phyloP scores from a whole-genome alignment of 2,329 filamentous ascomycete species.

The Tolypocladium ovalisporum region DNA sequence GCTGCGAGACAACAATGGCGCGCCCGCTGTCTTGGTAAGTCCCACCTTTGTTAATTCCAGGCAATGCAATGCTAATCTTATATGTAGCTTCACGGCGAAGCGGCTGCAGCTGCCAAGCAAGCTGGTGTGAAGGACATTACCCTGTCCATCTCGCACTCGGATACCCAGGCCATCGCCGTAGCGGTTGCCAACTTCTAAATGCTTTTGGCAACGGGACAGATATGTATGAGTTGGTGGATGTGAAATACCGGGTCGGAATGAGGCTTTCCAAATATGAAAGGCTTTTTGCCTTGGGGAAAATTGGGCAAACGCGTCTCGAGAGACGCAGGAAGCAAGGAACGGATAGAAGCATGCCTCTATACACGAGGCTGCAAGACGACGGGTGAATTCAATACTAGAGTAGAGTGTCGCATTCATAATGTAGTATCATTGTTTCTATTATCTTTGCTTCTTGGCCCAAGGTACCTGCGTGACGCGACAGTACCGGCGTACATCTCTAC shows the following conservation, averaged over 20 bases:
- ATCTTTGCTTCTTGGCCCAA: background rate
- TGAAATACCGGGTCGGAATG: background rate
- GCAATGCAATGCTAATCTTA: slow-evolving; percentile 22
- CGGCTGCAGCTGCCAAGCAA: slow-evolving; percentile 70
- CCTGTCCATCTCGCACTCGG: slow-evolving; percentile 93
- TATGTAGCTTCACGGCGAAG: slow-evolving; percentile 71
- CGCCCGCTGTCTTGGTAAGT: slow-evolving; percentile 75
- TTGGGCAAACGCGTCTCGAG: background rate
- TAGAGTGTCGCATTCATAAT: slow-evolving; percentile 3
- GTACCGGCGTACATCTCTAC: background rate
- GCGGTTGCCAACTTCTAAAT: slow-evolving; percentile 70
- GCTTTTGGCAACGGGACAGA: slow-evolving; percentile 5
- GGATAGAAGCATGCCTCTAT: background rate
- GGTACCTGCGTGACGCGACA: background rate
- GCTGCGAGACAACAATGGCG: slow-evolving; percentile 66
- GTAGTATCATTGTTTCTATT: background rate
- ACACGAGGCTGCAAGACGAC: background rate
- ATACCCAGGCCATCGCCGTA: slow-evolving; percentile 87
- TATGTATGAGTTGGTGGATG: slow-evolving; percentile 3
- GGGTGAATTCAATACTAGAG: background rate
- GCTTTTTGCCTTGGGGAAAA: background rate
- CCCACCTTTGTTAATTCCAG: background rate
- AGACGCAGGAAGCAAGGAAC: background rate
- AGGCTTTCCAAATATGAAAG: background rate
- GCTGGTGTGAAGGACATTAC: slow-evolving; percentile 81